Conservation (phyloP, 345 rosid genomes). For the Gossypium thurberi region DNA sequence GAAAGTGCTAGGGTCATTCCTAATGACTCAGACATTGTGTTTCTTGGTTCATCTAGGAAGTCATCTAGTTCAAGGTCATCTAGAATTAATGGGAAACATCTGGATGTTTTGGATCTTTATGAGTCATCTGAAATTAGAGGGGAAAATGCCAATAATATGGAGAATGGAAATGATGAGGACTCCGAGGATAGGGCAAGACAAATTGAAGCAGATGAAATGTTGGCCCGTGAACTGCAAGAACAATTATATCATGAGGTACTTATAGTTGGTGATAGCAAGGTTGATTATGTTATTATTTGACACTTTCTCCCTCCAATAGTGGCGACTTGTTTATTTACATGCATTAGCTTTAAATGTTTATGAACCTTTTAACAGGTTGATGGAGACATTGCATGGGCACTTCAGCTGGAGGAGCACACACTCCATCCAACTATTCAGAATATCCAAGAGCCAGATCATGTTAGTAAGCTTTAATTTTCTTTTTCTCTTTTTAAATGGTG, state of each 20-base stretch:
- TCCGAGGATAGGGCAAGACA: conserved; percentile 60
- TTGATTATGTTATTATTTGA: conserved; percentile 19
- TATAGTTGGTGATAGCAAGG: conserved; percentile 35
- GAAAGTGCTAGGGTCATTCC: conserved; percentile 26
- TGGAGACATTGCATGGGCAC: conserved; percentile 48
- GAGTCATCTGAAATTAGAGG: conserved; percentile 39
- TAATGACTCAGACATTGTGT: conserved; percentile 38
- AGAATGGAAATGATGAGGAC: conserved; percentile 28
- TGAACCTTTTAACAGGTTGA: conserved; percentile 41
- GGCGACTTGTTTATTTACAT: conserved; percentile 6
- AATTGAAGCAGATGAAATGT: conserved; percentile 78
- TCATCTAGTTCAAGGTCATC: conserved; percentile 54
- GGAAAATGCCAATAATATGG: conserved; percentile 15
- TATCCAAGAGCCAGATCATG: conserved; percentile 27
- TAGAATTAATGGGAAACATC: conserved; percentile 28
- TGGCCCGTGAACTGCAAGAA: conserved; percentile 91
- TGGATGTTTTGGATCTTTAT: conserved; percentile 36
- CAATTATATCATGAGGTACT: conserved; percentile 59
- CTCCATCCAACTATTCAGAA: conserved; percentile 23
- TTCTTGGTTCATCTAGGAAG: conserved; percentile 49
- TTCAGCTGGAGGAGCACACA: conserved; percentile 56
- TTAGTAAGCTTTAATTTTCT: conserved; percentile 23
- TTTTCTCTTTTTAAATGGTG: neutral
- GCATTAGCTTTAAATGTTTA: conserved; percentile 6
- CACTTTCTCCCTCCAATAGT: conserved; percentile 1